phyloP scores from a whole-genome alignment of 116 monocot species.

The Papilionanthe hybrid region DNA sequence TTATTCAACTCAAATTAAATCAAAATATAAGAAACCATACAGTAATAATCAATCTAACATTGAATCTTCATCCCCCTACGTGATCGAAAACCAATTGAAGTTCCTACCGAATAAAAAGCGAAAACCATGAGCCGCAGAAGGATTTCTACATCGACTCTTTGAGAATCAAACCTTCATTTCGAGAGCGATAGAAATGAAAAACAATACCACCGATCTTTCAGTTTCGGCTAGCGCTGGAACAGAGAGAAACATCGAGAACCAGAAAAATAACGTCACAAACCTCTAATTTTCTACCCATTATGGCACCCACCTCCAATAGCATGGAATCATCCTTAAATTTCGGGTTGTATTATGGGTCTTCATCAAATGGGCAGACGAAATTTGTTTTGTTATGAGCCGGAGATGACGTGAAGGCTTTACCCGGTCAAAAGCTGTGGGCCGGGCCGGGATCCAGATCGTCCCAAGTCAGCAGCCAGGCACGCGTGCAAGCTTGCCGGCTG shows the following conservation, averaged over 20 bases:
- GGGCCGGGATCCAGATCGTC: too few relatives aligned
- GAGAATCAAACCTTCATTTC: slow-evolving; percentile 6
- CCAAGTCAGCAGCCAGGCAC: too few relatives aligned
- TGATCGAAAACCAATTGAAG: not conserved
- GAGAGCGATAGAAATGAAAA: not conserved
- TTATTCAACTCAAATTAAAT: not conserved
- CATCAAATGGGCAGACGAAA: too few relatives aligned
- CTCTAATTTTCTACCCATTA: too few relatives aligned
- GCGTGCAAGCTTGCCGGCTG: too few relatives aligned
- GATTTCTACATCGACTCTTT: not conserved
- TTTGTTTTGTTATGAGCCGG: too few relatives aligned
- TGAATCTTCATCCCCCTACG: not conserved
- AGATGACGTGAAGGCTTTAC: too few relatives aligned
- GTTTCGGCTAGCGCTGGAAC: not conserved
- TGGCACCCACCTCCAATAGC: too few relatives aligned
- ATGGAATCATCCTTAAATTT: too few relatives aligned
- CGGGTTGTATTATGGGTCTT: too few relatives aligned
- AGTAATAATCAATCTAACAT: not conserved
- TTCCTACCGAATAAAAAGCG: not conserved
- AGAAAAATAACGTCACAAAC: too few relatives aligned
- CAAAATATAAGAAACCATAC: not conserved
- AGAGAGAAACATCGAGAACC: not conserved
- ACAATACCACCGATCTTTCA: not conserved
- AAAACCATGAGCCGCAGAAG: not conserved
- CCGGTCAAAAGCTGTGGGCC: too few relatives aligned